Percentiles rank a stretch among this genome's conserved stretches.
Evolutionary conservation across 1,139 yeast species (phyloP).

Genomic region (Yamadazyma mexicana): DNA sequence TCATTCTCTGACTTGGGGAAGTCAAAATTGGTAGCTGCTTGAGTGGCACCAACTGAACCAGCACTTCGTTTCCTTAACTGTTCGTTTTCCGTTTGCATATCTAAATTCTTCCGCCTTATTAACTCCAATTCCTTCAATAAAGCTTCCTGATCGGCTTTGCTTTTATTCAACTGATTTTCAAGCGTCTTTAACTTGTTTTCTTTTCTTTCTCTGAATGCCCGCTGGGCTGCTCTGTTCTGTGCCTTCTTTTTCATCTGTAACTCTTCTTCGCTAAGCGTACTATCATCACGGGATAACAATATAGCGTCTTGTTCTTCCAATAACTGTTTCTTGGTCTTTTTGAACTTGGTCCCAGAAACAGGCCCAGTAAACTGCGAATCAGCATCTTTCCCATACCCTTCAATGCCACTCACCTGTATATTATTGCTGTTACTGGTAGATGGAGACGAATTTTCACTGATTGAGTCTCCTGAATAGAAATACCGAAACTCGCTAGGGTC

Average conservation of each 20-base stretch:
- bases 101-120: slow-evolving; percentile 52
- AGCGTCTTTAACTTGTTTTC: slow-evolving; percentile 72
- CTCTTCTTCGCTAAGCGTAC: slow-evolving; percentile 49
- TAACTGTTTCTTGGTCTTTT: slow-evolving; percentile 22
- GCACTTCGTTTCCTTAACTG: slow-evolving; percentile 22
- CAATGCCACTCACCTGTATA: background rate
- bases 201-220: slow-evolving; percentile 85
- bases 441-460: slow-evolving; percentile 20
- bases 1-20: slow-evolving; percentile 39
- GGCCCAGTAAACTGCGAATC: background rate
- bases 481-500: slow-evolving; percentile 5
- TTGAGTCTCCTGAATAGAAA: slow-evolving; percentile 10
- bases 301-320: slow-evolving; percentile 41
- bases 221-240: slow-evolving; percentile 86
- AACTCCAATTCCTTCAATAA: slow-evolving; percentile 55
- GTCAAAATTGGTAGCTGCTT: slow-evolving; percentile 26
- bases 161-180: slow-evolving; percentile 55
- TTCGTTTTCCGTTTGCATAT: slow-evolving; percentile 62
- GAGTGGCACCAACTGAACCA: background rate
- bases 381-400: too few relatives aligned
- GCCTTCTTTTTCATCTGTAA: slow-evolving; percentile 63
- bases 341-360: background rate
- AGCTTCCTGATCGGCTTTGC: slow-evolving; percentile 59
- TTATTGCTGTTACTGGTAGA: slow-evolving; percentile 12
- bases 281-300: slow-evolving; percentile 40